Evolutionary conservation across 208 protist genomes (phyloP), one percentile per base, ranked within the genome.

Genomic region (Histomonas meleagridis): DNA sequence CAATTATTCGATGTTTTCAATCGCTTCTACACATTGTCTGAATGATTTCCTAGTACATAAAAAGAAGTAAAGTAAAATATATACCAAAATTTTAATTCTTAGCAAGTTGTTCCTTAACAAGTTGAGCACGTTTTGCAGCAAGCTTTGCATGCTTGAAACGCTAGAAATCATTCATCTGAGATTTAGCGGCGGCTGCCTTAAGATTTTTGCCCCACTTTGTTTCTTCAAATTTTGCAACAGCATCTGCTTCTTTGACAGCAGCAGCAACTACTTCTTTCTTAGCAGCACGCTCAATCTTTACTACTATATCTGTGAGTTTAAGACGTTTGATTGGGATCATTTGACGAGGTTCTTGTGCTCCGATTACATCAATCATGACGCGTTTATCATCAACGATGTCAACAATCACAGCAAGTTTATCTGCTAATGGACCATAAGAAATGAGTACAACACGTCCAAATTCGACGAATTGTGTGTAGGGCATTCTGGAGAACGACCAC

Each of bases 381-480:
- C 65, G 65, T 35, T 76, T 76, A 35, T 76, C 65, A 76, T 93
- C 92, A 69, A 86, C 46, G 32, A 93, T 90, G 26, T 93, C 92
- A 46, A 93, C 43, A 43, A 93, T 93, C 10, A 93, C 91, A 26
- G 48, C 92, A 21, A 93, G 70, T 91, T 93, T 93, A 46, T 91
- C 92, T 32, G 28, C 69, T 86, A 92, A 55, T 72, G 18, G 32
- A 91, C 92, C 92, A 35, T 91, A 93, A 10, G 86, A 93, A 72
- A 93, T 93, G 43, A 86, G 91, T 10, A 92, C 69, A 90, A 93
- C 18, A 49, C 92, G 92, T 32, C 92, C 92, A 57, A 93, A 43
- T 72, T 93, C 92, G 21, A 92, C 76, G 53, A 93, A 93, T 40
- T 92, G 65, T 46, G 12, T 76, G 65, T 35, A 76, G 18, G 65